Evolutionary conservation across 1,139 yeast genomes (phyloP), one percentile per base, ranked within the genome.

Genomic region (Geotrichum klebahnii): DNA sequence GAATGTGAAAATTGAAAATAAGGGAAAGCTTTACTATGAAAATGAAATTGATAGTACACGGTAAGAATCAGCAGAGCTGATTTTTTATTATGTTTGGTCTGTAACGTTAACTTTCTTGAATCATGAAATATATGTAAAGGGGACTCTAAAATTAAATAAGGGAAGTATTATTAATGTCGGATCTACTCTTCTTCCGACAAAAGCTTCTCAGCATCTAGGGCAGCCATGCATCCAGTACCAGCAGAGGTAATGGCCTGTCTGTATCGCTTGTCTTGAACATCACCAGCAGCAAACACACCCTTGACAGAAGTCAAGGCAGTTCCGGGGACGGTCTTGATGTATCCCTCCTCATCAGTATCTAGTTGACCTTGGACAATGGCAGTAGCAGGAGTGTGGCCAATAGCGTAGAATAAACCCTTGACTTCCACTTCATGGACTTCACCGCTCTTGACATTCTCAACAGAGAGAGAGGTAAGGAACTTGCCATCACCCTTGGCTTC

Each of bases 201-300:
- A 68, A 78, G 85, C 70, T 80, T 83, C 74, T 89, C 97, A 64
- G 94, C 88, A 66, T 92, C 98, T 58, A 92, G 78, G 56, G 95
- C 99, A 61, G 99, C 99, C 97, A 90, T 92, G 78, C 98, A 92
- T 57, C 99, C 99, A 58, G 96, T 80, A 66, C 98, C 99, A 29
- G 98, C 98, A 67, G 97, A 89, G 46, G 99, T 92, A 67, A 92
- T 88, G 53, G 99, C 99, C 75, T 92, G 99, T 82, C 98, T 86
- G 72, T 90, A 92, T 67, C 80, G 80, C 72, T 88, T 84, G 70
- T 92, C 99, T 72, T 92, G 98, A 48, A 92, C 98, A 69, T 92
- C 99, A 73, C 99, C 98, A 55, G 98, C 98, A 55, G 99, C 99
- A 62, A 84, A 92, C 56, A 92, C 86, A 68, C 97, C 97, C 64